phyloP scores from a whole-genome alignment of 192 early-diverging fungal genomes.

The Piromyces finnis region DNA sequence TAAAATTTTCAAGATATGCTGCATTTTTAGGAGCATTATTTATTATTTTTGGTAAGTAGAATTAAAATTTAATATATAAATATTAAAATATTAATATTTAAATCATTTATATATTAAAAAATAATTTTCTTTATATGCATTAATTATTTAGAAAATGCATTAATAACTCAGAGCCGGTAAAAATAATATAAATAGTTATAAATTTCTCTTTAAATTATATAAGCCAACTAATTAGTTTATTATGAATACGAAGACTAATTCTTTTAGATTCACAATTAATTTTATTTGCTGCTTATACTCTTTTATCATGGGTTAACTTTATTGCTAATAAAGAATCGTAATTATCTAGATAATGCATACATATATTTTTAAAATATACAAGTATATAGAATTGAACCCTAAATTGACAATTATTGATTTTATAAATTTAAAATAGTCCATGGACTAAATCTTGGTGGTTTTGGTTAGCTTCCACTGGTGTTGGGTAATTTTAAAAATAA shows the following conservation, averaged over 20 bases:
- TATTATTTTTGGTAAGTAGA: constrained; percentile 12
- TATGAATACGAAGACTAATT: constrained; percentile 78
- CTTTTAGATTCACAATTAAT: constrained; percentile 85
- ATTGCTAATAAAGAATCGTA: constrained; percentile 6
- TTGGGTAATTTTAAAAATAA: too few species aligned
- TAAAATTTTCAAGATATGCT: constrained; percentile 13
- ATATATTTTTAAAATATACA: constrained; percentile 12
- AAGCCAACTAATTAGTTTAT: too few species aligned
- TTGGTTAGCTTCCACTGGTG: constrained; percentile 15
- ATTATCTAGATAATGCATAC: background rate
- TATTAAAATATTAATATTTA: too few species aligned
- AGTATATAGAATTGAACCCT: constrained; percentile 18
- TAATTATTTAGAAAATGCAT: background rate
- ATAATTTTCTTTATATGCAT: too few species aligned
- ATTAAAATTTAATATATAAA: background rate
- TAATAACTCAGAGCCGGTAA: background rate
- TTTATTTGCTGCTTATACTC: constrained; percentile 69
- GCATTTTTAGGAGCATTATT: constrained; percentile 20
- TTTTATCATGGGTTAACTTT: constrained; percentile 52
- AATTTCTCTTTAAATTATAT: background rate
- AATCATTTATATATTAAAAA: too few species aligned
- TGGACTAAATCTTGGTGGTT: constrained; percentile 28
- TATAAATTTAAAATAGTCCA: constrained; percentile 5
- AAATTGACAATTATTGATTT: constrained; percentile 9
- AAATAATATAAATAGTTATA: background rate